Evolutionary conservation across 345 rosid genomes (phyloP).

Genomic region (Citrus glauca): DNA sequence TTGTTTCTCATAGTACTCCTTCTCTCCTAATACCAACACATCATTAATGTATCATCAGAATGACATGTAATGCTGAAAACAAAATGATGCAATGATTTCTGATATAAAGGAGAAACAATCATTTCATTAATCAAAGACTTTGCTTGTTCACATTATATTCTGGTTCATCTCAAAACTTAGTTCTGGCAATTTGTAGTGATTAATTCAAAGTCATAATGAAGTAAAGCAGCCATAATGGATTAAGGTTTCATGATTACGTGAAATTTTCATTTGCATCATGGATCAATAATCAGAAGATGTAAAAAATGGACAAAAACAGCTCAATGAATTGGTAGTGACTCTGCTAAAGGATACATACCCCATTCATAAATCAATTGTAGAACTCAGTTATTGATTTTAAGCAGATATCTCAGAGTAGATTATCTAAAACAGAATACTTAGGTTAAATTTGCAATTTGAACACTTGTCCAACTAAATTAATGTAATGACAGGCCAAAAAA

Average conservation of each 20-base stretch:
- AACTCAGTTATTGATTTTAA: background rate
- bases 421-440: background rate
- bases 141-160: background rate
- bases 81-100: background rate
- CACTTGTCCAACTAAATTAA: background rate
- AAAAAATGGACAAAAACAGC: background rate
- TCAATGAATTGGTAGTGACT: background rate
- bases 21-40: constrained; percentile 23
- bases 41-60: background rate
- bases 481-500: background rate
- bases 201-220: background rate
- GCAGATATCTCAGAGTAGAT: background rate
- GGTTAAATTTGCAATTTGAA: background rate
- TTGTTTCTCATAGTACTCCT: constrained; percentile 36
- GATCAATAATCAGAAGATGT: background rate
- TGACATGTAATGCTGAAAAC: background rate
- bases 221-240: background rate
- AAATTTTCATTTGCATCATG: background rate
- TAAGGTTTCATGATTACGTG: background rate
- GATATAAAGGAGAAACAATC: background rate
- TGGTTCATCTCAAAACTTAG: background rate
- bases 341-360: background rate
- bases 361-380: background rate
- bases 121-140: background rate
- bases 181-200: background rate